phyloP scores from a whole-genome alignment of 2,329 filamentous ascomycete genomes.

The Ophiocordyceps camponoti-floridani region DNA sequence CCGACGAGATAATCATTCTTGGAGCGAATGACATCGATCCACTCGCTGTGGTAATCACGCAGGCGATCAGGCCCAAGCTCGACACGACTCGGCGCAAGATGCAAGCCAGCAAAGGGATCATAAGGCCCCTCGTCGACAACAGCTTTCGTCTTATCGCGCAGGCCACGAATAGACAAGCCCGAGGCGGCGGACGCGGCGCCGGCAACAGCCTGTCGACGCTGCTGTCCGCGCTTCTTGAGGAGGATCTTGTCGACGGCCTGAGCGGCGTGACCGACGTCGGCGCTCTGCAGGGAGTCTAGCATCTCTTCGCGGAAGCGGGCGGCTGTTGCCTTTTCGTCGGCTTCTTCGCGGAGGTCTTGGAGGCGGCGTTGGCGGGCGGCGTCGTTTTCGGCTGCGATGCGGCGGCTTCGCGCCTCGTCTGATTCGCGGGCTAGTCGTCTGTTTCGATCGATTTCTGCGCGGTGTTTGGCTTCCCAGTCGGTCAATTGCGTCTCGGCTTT shows the following conservation, averaged over 20 bases:
- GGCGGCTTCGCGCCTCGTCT: conserved; percentile 31
- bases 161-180: conserved; percentile 55
- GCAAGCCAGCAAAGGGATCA: conserved; percentile 70
- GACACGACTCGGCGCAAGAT: conserved; percentile 52
- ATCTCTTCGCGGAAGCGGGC: conserved; percentile 49
- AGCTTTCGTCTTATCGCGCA: conserved; percentile 42
- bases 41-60: conserved; percentile 56
- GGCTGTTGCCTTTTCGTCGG: conserved; percentile 48
- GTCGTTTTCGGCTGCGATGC: conserved; percentile 49
- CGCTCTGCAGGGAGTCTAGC: conserved; percentile 49
- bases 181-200: conserved; percentile 8
- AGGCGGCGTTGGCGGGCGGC: conserved; percentile 40
- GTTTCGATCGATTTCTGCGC: conserved; percentile 47
- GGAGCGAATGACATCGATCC: conserved; percentile 47
- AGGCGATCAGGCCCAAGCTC: conserved; percentile 29
- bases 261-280: conserved; percentile 40
- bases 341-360: conserved; percentile 47
- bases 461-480: conserved; percentile 58
- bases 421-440: conserved; percentile 33
- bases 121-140: conserved; percentile 50
- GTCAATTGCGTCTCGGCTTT: conserved; percentile 25
- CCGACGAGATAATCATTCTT: conserved; percentile 54
- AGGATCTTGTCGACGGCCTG: conserved; percentile 41
- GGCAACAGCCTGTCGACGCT: conserved; percentile 15
- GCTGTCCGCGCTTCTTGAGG: conserved; percentile 55